Evolutionary conservation across 257 asterid species (phyloP).

Genomic region (Solanum chaucha): DNA sequence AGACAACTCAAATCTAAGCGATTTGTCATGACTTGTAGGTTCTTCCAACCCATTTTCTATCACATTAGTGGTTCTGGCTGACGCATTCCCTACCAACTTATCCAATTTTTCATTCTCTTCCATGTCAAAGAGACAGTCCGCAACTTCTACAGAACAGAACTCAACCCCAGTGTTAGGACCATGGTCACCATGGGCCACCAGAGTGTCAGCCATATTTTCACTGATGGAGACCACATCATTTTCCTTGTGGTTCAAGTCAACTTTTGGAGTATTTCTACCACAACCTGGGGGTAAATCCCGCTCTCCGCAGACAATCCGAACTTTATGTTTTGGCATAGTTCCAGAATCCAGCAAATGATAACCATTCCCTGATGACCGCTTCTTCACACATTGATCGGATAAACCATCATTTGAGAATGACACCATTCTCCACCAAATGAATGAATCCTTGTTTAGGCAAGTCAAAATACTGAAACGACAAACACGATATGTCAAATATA

Average conservation of each 20-base stretch:
- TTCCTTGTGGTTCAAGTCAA: slow-evolving; percentile 5
- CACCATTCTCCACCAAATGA: slow-evolving; percentile 29
- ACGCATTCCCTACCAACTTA: slow-evolving; percentile 24
- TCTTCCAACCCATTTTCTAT: slow-evolving; percentile 11
- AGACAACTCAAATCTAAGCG: slow-evolving; percentile 12
- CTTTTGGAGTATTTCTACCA: slow-evolving; percentile 27
- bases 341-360: neutral
- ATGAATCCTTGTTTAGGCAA: neutral
- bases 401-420: slow-evolving; percentile 29
- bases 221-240: slow-evolving; percentile 9
- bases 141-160: slow-evolving; percentile 11
- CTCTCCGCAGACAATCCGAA: slow-evolving; percentile 44
- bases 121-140: slow-evolving; percentile 1
- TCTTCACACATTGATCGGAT: slow-evolving; percentile 33
- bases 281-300: slow-evolving; percentile 60
- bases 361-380: slow-evolving; percentile 32
- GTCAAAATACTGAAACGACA: slow-evolving; percentile 1
- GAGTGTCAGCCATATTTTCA: neutral
- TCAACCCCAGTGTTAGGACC: slow-evolving; percentile 12
- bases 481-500: neutral
- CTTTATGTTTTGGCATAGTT: slow-evolving; percentile 36
- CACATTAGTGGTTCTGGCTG: neutral
- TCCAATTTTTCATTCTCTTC: slow-evolving; percentile 26
- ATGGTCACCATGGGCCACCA: slow-evolving; percentile 8
- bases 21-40: slow-evolving; percentile 12